phyloP scores from a whole-genome alignment of 306 rosid species.

The Inga oerstediana region DNA sequence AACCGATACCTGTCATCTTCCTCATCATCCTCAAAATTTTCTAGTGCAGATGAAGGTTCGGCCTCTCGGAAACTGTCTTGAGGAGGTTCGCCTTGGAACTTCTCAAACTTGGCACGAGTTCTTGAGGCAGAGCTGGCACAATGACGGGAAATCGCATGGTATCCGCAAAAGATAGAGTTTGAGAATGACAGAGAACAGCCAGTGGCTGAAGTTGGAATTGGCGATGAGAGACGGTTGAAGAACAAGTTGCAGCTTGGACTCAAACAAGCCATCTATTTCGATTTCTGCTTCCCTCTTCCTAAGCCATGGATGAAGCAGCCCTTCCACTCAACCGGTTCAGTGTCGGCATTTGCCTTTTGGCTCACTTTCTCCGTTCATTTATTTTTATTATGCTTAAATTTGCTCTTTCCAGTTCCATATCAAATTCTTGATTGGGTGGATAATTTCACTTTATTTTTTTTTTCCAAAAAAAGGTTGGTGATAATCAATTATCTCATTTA shows the following conservation, averaged over 20 bases:
- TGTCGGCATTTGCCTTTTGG: background rate
- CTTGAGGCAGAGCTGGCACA: constrained; percentile 40
- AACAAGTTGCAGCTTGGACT: constrained; percentile 47
- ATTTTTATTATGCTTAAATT: no score
- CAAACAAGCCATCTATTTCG: constrained; percentile 62
- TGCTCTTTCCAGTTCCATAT: no score
- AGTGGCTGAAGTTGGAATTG: constrained; percentile 56
- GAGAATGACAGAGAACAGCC: constrained; percentile 50
- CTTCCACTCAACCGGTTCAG: background rate
- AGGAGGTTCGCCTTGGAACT: constrained; percentile 61
- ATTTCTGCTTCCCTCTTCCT: constrained; percentile 18
- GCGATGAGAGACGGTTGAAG: constrained; percentile 35
- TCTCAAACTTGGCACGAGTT: constrained; percentile 79
- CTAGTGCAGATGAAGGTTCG: constrained; percentile 36
- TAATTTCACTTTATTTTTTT: no score
- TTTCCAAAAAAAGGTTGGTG: no score
- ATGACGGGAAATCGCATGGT: constrained; percentile 41
- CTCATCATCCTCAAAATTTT: constrained; percentile 34
- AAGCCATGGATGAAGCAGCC: constrained; percentile 24
- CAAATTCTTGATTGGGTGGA: no score
- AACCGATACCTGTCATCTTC: constrained; percentile 80
- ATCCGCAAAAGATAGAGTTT: constrained; percentile 37
- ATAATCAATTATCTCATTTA: no score
- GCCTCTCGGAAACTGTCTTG: constrained; percentile 40
- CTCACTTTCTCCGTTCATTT: background rate